Base-by-base conservation (phyloP, 2,329 filamentous ascomycete genomes). In the Colletotrichum sp. region DNA sequence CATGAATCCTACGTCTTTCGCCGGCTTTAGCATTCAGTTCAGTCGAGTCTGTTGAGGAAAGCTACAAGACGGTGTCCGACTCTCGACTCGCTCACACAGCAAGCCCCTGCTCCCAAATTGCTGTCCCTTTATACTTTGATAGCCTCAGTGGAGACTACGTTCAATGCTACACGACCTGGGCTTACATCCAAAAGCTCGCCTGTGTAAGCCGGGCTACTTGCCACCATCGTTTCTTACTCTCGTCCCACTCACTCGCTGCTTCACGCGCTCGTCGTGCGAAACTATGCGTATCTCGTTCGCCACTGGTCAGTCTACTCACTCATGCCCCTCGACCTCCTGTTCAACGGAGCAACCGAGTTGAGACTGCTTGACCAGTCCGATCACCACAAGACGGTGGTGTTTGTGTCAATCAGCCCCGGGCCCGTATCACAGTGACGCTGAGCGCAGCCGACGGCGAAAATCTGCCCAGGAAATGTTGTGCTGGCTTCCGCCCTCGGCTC, bases 371-470 rank as follows among this genome's bases (percentile, higher is more conserved):
- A 18, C 16, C 36, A 39, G 36, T 39, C 36, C 15, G 15, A 39
- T 18, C 0, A 18, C 36, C 36, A 39, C 15, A 39, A 0, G 0
- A 39, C 2, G 36, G 16, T 39, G 36, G 36, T 39, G 16, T 39
- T 39, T 2, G 8, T 39, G 36, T 5, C 15, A 0, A 18, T 18
- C 44, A 49, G 10, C n/a, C 44, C 44, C 2, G 44, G 44, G 44
- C n/a, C n/a, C 44, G 10, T 13, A 12, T 1, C 44, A 3, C 10
- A 49, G 44, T 0, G 10, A 7, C 6, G 0, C 0, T n/a, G 44
- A 13, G 6, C n/a, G 44, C 5, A 49, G 10, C 44, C 44, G 44
- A 6, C 44, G 6, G 10, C 9, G 44, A 49, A 4, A 49, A 49
- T 0, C 39, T 44, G 6, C 2, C 44, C 1, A 49, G 6, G 10